Evolutionary conservation across 441 rosid genomes (phyloP), one percentile per base, ranked within the genome.

Genomic region (Erysimum pusillum): DNA sequence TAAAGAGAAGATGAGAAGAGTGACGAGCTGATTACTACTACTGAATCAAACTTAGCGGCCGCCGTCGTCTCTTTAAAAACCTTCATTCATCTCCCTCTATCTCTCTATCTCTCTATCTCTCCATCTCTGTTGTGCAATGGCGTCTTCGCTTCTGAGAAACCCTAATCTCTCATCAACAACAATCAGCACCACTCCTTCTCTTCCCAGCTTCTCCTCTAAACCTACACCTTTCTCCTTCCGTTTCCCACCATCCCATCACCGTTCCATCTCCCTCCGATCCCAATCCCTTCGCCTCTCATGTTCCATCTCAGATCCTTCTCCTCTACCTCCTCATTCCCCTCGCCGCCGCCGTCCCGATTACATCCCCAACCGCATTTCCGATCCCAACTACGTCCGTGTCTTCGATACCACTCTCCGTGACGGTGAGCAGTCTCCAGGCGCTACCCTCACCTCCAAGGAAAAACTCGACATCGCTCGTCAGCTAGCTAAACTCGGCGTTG

Each of bases 351-450:
- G 90, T 1, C 96, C 97, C 0, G 79, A 79, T 0, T 92, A 92
- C 81, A 66, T 91, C 67, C 98, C 99, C 36, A 83, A 77, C 84
- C 88, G 71, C 49, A 91, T 94, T 45, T 61, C 89, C 2, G 88
- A 89, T 79, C 93, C 98, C 20, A 78, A 76, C 54, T 95, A 92
- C 67, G 91, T 95, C 68, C 91, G 99, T 22, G 52, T 95, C 73
- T 95, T 93, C 74, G 98, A 92, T 73, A 92, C 99, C 9, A 92
- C 99, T 59, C 97, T 95, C 80, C 96, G 98, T 2, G 99, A 95
- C 73, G 99, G 99, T 36, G 99, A 95, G 74, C 97, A 93, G 75
- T 93, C 99, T 73, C 95, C 97, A 0, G 97, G 98, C 59, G 99
- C 97, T 79, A 85, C 96, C 4, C 79, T 95, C 17, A 88, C 95